Base-by-base conservation (phyloP, 306 rosid genomes). In the Canavalia gladiata region DNA sequence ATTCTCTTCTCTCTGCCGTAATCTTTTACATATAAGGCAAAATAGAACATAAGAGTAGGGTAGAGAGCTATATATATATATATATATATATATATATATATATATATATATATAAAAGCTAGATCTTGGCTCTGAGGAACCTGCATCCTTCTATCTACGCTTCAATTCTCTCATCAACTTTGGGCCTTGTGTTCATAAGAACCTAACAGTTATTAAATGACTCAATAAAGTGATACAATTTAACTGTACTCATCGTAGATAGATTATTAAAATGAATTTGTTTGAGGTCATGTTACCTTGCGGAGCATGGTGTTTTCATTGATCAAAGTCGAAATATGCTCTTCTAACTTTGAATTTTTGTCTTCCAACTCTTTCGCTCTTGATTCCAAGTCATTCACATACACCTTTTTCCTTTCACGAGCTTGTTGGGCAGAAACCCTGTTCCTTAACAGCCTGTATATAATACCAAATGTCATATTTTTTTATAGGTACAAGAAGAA, bases 391-490 rank as follows among this genome's bases (percentile, higher is more conserved):
- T 91, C 97, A 85, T 78, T 91, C 59, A 93, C 88, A 46, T 93
- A 93, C 0, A 88, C 91, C 82, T 90, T 93, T 81, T 93, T 93
- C 60, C 97, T 91, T 47, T 93, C 97, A 45, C 97, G 84, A 13
- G 97, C 97, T 78, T 93, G 97, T 79, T 93, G 97, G 1, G 97
- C 97, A 13, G 97, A 93, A 29, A 93, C 97, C 72, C 97, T 91
- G 66, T 93, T 93, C 80, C 97, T 90, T 57, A 93, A 81, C 82
- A 93, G 80, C 81, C 94, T 91, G 72, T 52, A 33, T 43, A 4
- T 30, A 33, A 63, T 35, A 60, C 49, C 29, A 46, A 8, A 56
- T 0, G 3, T 37, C 3, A 10, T 57, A 31, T 18, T 18, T 18
- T 18, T 18, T 18, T 0, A 18, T 18, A 18, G 25, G 25, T 18